Base-by-base conservation (phyloP, 2,329 filamentous ascomycete genomes). In the Mycogone perniciosa region DNA sequence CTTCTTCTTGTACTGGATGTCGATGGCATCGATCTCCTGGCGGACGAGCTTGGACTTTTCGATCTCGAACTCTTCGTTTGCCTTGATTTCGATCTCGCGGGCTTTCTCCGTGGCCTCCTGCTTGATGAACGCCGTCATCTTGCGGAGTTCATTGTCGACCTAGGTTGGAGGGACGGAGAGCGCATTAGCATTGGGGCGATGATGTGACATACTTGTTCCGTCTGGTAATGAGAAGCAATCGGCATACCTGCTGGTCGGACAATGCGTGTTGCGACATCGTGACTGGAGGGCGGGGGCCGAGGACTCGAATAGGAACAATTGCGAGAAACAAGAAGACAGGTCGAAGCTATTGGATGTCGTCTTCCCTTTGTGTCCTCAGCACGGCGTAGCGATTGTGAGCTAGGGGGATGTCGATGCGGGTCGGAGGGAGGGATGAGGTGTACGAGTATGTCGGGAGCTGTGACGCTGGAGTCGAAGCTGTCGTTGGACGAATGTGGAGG, bases 41-140 rank as follows among this genome's bases (percentile, higher is more conserved):
- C 89, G 92, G 63, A 97, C 93, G 46, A 99, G 88, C 79, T 96
- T 96, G 64, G 91, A 93, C 76, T 99, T 99, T 71, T 99, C 93
- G 69, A 96, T 97, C 68, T 89, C 88, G 74, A 97, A 97, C 73
- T 99, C 93, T 73, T 97, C 90, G 76, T 97, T 91, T 71, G 93
- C 93, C 76, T 97, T 97, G 76, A 97, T 86, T 67, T 93, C 84
- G 72, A 99, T 97, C 74, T 99, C 93, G 68, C 88, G 88, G 64
- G 90, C 90, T 75, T 99, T 99, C 71, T 99, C 93, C 66, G 87
- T 82, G 53, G 93, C 93, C 77, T 99, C 93, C 76, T 97, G 93
- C 72, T 90, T 89, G 84, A 99, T 99, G 82, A 99, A 99, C 68
- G 91, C 92, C 54, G 93, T 97, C 93, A 99, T 99, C 83, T 99